Base-by-base conservation (phyloP, 1,139 yeast species). In the Suhomyces panamericanus region DNA sequence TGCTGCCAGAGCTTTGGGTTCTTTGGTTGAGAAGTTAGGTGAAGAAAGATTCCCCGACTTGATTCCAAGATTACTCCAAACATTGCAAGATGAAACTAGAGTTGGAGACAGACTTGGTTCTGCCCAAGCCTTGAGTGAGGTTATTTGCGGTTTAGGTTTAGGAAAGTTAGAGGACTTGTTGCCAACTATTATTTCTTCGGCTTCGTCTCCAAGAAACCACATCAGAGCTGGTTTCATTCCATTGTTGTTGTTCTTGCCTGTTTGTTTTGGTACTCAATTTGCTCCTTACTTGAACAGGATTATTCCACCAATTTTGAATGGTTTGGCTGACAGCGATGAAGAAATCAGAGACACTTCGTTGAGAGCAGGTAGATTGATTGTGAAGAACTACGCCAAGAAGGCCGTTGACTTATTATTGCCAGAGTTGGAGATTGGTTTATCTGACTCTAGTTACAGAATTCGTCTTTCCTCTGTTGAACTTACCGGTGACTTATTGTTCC, bases 61-160 rank as follows among this genome's bases (percentile, higher is more conserved):
- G 64, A 87, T 95, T 57, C 87, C 95, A 43, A 82, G 91, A 52
- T 77, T 95, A 50, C 64, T 93, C 50, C 80, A 73, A 43, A 86
- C 95, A 2, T 77, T 95, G 52, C 80, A 83, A 58, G 96, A 91
- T 62, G 91, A 85, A 52, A 55, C 76, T n/a, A 85, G 82, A 58
- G 79, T 90, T 14, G 97, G 98, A 49, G 98, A 95, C 62, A 82
- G 97, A 56, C 78, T 93, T 52, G 99, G 99, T 48, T 87, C 96
- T 46, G 99, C 99, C 0, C 99, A 95, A 70, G 99, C 96, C 1
- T 77, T 93, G 50, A 83, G 97, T 26, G 99, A 95, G 67, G 96
- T 93, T 52, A 78, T 90, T 44, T 83, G 89, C 58, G 99, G 99
- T 51, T 77, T 95, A 49, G 99, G 99, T 56, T 69, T 89, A 42